Base-by-base conservation (phyloP, 2,329 filamentous ascomycete genomes). In the Didymella glomerata region DNA sequence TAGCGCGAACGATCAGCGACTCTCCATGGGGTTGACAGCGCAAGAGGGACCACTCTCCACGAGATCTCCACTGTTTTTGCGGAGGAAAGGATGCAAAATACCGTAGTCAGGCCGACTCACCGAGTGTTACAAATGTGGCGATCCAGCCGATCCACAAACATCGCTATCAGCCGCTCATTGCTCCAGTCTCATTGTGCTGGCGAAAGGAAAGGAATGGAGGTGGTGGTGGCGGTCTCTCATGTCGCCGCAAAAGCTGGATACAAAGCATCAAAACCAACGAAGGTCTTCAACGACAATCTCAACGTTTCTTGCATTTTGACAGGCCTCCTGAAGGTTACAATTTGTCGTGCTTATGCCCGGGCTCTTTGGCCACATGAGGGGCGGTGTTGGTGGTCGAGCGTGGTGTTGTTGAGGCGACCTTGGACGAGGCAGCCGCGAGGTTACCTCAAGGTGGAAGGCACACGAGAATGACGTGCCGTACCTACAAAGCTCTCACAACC, bases 11-110 rank as follows among this genome's bases (percentile, higher is more conserved):
- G 45, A 36, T 50, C 52, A 44, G 48, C 46, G 34, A 40, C 40
- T n/a, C 36, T 57, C 48, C 57, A 60, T 44, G 53, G 57, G 60
- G 57, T 50, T 57, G 48, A 57, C 47, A 56, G 50, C 53, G 51
- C 48, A 51, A 20, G 32, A 60, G 44, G 34, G 52, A 58, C 52
- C 49, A 45, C 44, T 61, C 58, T 65, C 64, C 63, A 53, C 60
- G 49, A 38, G 10, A 52, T 47, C 48, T 62, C 64, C 66, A 65
- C 62, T 52, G 11, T 55, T 63, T 61, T 48, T 61, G 55, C 52
- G 62, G 62, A 65, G 61, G 48, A 48, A 48, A 36, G 50, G 36
- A 47, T 44, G 41, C 36, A 46, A 46, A 57, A 36, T 14, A 48
- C 57, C 48, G 45, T 22, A 60, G 60, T 64, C 57, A 52, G 32